Conservation (phyloP, 1,284 basidiomycete genomes). For the Fistulinella cinereoalba region DNA sequence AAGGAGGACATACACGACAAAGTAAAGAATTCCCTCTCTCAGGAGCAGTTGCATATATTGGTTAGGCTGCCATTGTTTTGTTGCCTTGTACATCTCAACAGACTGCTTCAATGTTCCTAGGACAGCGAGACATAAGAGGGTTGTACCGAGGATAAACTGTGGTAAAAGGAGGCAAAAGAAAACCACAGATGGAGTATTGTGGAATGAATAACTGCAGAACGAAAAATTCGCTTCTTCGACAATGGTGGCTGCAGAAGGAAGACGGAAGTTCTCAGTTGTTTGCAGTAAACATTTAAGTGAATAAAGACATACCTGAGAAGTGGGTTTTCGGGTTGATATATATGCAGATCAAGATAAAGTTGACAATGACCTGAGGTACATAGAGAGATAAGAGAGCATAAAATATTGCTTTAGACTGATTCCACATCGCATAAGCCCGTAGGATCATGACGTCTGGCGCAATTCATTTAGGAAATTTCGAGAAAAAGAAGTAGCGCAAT, state of each 20-base stretch:
- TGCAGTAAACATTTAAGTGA: not conserved
- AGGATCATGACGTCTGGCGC: conserved; percentile 8
- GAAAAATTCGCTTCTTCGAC: not conserved
- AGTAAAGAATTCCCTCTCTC: no score
- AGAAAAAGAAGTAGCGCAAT: not conserved
- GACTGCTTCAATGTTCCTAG: no score
- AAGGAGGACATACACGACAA: no score
- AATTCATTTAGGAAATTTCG: not conserved
- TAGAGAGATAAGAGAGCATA: not conserved
- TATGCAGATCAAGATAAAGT: not conserved
- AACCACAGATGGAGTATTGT: not conserved
- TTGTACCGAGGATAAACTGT: no score
- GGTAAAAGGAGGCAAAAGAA: no score
- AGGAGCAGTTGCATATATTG: no score
- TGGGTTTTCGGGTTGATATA: not conserved
- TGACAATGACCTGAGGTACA: not conserved
- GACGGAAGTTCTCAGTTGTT: no score
- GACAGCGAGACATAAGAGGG: no score
- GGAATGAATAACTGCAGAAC: not conserved
- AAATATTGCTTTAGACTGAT: conserved; percentile 1
- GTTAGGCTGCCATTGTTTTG: no score
- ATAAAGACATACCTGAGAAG: not conserved
- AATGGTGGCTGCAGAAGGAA: not conserved
- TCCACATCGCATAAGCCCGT: conserved; percentile 4
- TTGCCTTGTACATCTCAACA: no score